phyloP scores from a whole-genome alignment of 2,329 filamentous ascomycete genomes.

The Sporothrix euskadiensis region DNA sequence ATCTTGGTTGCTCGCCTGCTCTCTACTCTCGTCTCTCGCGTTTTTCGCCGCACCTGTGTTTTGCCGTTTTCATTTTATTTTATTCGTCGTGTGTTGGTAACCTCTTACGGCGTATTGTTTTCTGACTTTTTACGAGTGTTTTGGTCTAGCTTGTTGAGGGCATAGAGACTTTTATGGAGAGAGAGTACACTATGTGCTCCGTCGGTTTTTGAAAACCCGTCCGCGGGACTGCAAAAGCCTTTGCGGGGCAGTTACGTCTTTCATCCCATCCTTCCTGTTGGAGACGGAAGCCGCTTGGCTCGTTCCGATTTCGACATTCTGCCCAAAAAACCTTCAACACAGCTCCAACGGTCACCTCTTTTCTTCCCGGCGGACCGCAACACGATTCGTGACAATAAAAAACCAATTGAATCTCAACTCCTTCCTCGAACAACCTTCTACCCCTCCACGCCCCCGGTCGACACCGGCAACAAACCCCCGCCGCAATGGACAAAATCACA shows the following conservation, averaged over 20 bases:
- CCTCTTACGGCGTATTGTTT: too few species aligned
- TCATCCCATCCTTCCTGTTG: background rate
- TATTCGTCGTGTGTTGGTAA: background rate
- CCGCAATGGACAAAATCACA: slow-evolving; percentile 78
- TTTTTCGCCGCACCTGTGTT: background rate
- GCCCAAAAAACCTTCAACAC: background rate
- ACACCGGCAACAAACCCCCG: background rate
- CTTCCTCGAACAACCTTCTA: background rate
- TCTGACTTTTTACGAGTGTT: too few species aligned
- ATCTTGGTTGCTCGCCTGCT: too few species aligned
- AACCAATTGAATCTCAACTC: background rate
- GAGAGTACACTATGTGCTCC: too few species aligned
- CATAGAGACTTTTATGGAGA: too few species aligned
- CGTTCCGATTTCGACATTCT: background rate
- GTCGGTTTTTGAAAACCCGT: too few species aligned
- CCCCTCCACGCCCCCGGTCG: background rate
- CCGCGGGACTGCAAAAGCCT: background rate
- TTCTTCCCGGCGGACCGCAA: background rate
- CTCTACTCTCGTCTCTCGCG: background rate
- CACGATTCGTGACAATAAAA: background rate
- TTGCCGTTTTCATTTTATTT: background rate
- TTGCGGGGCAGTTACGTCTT: slow-evolving; percentile 13
- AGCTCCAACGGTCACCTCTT: background rate
- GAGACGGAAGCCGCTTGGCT: background rate
- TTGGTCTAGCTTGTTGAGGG: too few species aligned